These are phyloP conservation scores for Colletotrichum coccodes DNA, from an alignment of 2,329 filamentous ascomycete genomes.

Conservation along the genomic window DNA sequence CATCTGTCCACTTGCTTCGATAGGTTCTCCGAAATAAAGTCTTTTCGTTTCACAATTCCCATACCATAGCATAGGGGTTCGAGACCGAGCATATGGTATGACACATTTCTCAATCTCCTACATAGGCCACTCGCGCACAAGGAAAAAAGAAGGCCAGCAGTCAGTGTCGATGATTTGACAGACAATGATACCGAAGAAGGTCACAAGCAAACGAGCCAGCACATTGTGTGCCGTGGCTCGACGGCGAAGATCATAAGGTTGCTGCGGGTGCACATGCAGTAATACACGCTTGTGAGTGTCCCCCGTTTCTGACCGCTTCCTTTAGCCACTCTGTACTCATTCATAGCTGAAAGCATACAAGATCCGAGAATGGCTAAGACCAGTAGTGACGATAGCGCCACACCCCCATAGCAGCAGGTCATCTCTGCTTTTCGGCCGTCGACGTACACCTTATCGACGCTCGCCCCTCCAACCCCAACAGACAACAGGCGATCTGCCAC, in stretches of 20 bases:
- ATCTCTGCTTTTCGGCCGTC: constrained; percentile 32
- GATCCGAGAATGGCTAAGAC: no score
- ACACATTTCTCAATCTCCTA: constrained; percentile 35
- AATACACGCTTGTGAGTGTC: constrained; percentile 35
- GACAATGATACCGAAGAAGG: background rate
- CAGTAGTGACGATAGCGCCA: no score
- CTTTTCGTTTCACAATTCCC: background rate
- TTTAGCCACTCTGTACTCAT: background rate
- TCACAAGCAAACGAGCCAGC: constrained; percentile 10
- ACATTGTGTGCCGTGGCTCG: constrained; percentile 37
- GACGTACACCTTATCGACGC: constrained; percentile 36
- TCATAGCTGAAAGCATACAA: no score
- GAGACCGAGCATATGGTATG: constrained; percentile 40
- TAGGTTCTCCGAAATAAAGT: constrained; percentile 4
- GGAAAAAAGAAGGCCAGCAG: background rate
- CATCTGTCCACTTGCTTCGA: constrained; percentile 39
- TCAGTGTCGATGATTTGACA: background rate
- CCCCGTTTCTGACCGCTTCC: background rate
- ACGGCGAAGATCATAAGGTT: constrained; percentile 35
- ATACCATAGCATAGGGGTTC: no score
- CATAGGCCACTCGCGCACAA: constrained; percentile 35
- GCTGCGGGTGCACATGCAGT: constrained; percentile 34
- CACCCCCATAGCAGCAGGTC: constrained; percentile 36
- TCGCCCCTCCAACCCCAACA: constrained; percentile 23
- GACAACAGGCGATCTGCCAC: constrained; percentile 27